Percentiles rank a stretch among this genome's conserved stretches.
Evolutionary conservation across 1,284 basidiomycete species (phyloP).

Genomic region (Neolentinus lepideus): DNA sequence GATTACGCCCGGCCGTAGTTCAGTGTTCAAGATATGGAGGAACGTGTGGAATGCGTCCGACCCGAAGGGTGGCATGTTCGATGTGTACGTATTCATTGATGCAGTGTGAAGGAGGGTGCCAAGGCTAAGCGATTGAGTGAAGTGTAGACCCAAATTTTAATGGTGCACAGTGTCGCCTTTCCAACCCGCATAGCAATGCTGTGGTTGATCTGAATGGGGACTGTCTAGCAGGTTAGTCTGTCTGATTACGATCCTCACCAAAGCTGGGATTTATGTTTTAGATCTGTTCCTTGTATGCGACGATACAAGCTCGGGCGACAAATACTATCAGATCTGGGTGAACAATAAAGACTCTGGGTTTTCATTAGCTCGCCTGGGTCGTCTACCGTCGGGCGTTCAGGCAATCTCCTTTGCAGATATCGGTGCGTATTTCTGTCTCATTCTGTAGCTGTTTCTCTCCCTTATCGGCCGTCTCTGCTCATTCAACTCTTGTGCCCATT

Average conservation of each 20-base stretch:
- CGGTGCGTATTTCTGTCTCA: conserved; percentile 40
- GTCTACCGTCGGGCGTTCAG: conserved; percentile 74
- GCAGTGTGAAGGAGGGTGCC: not conserved
- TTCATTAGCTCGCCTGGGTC: conserved; percentile 57
- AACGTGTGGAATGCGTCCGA: conserved; percentile 67
- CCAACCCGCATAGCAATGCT: conserved; percentile 90
- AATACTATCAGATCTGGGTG: conserved; percentile 87
- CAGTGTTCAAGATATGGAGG: conserved; percentile 60
- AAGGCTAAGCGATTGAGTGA: not conserved
- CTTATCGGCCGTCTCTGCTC: not conserved
- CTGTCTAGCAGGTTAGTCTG: conserved; percentile 74
- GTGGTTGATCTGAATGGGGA: conserved; percentile 96
- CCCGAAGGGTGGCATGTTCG: conserved; percentile 44
- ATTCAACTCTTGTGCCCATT: too few species aligned
- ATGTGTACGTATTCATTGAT: conserved; percentile 40
- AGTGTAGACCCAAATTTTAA: conserved; percentile 57
- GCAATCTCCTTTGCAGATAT: conserved; percentile 89
- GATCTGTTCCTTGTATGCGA: conserved; percentile 92
- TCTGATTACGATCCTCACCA: not conserved
- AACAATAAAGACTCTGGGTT: conserved; percentile 79
- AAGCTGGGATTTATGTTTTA: conserved; percentile 20
- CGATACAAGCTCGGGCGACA: conserved; percentile 37
- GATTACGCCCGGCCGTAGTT: conserved; percentile 36
- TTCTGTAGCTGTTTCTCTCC: not conserved
- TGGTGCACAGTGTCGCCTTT: conserved; percentile 63